A percentile compares a stretch with the other conserved stretches of the same genome.
Evolutionary conservation across 805 yeast species (phyloP).

Genomic region (Priceomyces castillae): DNA sequence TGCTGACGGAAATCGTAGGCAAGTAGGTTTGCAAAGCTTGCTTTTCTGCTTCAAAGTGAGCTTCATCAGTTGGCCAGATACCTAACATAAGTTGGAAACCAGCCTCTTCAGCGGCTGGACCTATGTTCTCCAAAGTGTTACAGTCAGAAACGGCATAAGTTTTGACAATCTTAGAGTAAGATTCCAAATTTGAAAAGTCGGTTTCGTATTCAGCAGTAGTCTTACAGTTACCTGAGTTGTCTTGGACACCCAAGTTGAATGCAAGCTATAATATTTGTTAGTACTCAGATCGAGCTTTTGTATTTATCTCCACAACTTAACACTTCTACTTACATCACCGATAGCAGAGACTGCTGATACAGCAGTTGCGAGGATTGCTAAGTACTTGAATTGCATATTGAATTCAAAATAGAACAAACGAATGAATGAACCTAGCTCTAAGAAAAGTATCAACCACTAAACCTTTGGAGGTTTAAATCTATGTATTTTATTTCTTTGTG

Average conservation of each 20-base stretch:
- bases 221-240: conserved; percentile 75
- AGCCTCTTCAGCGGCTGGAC: conserved; percentile 79
- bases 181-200: conserved; percentile 60
- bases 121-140: conserved; percentile 78
- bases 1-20: conserved; percentile 65
- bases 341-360: conserved; percentile 52
- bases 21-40: conserved; percentile 65
- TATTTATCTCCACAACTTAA: too few relatives aligned
- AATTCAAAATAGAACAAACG: conserved; percentile 3
- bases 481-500: background rate
- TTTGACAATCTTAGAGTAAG: conserved; percentile 66
- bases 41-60: conserved; percentile 74
- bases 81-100: conserved; percentile 80
- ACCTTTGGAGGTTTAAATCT: background rate
- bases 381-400: conserved; percentile 38
- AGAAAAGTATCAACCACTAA: background rate
- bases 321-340: conserved; percentile 46
- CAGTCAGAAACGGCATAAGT: conserved; percentile 94
- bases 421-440: conserved; percentile 4
- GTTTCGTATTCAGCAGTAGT: conserved; percentile 61
- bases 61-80: conserved; percentile 89
- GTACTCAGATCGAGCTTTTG: background rate
- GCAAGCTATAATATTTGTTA: conserved; percentile 47
- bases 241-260: conserved; percentile 83
- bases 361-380: conserved; percentile 48